A percentile compares a stretch with the other conserved stretches of the same genome.
phyloP scores from a whole-genome alignment of 352 stramenopile species.

The Vaucheria bursata region DNA sequence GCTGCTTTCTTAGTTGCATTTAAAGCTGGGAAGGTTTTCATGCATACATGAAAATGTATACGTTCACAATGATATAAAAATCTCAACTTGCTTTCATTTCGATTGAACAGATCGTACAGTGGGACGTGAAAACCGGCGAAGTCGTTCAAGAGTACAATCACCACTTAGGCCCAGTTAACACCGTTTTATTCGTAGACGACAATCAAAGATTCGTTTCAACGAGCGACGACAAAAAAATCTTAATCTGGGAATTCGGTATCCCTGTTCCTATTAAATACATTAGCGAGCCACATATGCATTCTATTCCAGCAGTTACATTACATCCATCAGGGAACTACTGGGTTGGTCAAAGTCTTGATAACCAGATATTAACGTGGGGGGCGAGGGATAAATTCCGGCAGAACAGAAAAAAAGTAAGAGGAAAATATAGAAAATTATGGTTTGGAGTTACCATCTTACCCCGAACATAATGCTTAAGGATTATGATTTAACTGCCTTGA shows the following conservation, averaged over 20 bases:
- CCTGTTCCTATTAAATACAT: slow-evolving; percentile 99
- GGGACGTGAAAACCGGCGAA: slow-evolving; percentile 59
- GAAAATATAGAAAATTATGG: too few relatives aligned
- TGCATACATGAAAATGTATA: too few relatives aligned
- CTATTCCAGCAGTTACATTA: slow-evolving; percentile 88
- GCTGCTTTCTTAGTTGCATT: too few relatives aligned
- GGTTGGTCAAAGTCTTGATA: slow-evolving; percentile 92
- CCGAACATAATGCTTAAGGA: background rate
- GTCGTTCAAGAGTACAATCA: slow-evolving; percentile 99
- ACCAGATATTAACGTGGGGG: slow-evolving; percentile 94
- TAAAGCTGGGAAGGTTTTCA: too few relatives aligned
- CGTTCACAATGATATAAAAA: too few relatives aligned
- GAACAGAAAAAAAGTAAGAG: slow-evolving; percentile 67
- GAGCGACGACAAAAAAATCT: slow-evolving; percentile 95
- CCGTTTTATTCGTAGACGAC: slow-evolving; percentile 96
- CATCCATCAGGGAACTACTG: slow-evolving; percentile 84
- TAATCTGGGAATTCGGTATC: slow-evolving; percentile 94
- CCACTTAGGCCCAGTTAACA: slow-evolving; percentile 95
- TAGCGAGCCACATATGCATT: slow-evolving; percentile 95
- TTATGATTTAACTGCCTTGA: too few relatives aligned
- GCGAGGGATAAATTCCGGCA: slow-evolving; percentile 86
- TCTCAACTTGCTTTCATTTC: too few relatives aligned
- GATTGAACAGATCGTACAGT: slow-evolving; percentile 58
- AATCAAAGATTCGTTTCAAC: slow-evolving; percentile 83
- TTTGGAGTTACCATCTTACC: background rate